Percentiles rank a stretch among this genome's conserved stretches.
Evolutionary conservation across 2,329 filamentous ascomycete genomes (phyloP).

Genomic region (Emydomyces testavorans): DNA sequence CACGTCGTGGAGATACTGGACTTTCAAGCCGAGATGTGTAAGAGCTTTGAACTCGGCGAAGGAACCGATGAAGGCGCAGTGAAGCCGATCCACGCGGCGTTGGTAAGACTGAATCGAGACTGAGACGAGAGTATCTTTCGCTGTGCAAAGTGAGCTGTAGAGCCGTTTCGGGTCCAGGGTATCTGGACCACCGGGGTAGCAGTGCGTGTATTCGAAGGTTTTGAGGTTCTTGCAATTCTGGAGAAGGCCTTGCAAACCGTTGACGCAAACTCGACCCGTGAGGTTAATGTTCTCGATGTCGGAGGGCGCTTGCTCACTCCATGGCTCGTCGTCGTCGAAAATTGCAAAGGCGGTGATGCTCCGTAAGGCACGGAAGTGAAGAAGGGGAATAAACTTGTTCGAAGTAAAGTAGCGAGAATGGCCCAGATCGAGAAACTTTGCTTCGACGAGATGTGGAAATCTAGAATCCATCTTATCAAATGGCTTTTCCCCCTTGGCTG

Average conservation of each 20-base stretch:
- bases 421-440: neutral
- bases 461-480: neutral
- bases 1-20: neutral
- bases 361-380: slow-evolving; percentile 7
- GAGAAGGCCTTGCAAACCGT: slow-evolving; percentile 9
- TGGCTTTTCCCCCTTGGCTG: neutral
- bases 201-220: slow-evolving; percentile 10
- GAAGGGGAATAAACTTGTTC: neutral
- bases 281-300: slow-evolving; percentile 1
- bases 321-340: neutral
- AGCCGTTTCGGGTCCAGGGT: slow-evolving; percentile 5
- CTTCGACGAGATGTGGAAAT: slow-evolving; percentile 3
- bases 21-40: neutral
- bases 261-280: neutral
- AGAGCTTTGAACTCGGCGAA: slow-evolving; percentile 3
- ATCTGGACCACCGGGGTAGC: neutral
- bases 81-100: neutral
- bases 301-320: neutral
- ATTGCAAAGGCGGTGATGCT: neutral
- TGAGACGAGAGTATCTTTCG: neutral
- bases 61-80: neutral
- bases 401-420: neutral
- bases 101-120: neutral
- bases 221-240: slow-evolving; percentile 12
- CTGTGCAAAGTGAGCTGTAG: neutral